phyloP scores from a whole-genome alignment of 2,329 filamentous ascomycete species.

The Immersiporthe knoxdaviesiana region DNA sequence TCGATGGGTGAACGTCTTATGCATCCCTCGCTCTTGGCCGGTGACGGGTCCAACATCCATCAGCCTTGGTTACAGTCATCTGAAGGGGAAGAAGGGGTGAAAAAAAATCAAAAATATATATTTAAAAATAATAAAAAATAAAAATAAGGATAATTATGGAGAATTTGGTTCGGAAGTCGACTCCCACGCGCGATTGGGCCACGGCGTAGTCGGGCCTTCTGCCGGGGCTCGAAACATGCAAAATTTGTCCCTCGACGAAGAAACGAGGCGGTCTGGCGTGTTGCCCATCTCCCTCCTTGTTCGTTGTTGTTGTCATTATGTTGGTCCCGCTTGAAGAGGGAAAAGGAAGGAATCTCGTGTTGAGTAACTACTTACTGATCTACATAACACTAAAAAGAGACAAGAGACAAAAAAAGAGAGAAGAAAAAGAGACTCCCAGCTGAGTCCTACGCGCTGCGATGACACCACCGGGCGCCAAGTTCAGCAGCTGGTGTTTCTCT shows the following conservation, averaged over 20 bases:
- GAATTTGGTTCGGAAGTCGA: constrained; percentile 7
- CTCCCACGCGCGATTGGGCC: constrained; percentile 11
- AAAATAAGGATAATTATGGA: no score
- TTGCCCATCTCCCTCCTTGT: not conserved
- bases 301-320: not conserved
- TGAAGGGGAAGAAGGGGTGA: not conserved
- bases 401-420: no score
- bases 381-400: not conserved
- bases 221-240: constrained; percentile 10
- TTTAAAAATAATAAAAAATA: no score
- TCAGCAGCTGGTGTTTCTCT: not conserved
- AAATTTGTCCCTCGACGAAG: constrained; percentile 5
- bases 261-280: constrained; percentile 11
- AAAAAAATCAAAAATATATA: not conserved
- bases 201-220: constrained; percentile 12
- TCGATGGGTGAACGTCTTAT: not conserved
- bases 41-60: not conserved
- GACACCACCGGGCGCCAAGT: not conserved
- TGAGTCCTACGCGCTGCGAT: not conserved
- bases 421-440: not conserved
- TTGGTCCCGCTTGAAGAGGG: not conserved
- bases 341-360: not conserved
- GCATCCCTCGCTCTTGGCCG: not conserved
- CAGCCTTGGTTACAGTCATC: not conserved
- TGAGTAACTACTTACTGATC: not conserved